phyloP scores from a whole-genome alignment of 306 rosid species.

The Dryas drummondii region DNA sequence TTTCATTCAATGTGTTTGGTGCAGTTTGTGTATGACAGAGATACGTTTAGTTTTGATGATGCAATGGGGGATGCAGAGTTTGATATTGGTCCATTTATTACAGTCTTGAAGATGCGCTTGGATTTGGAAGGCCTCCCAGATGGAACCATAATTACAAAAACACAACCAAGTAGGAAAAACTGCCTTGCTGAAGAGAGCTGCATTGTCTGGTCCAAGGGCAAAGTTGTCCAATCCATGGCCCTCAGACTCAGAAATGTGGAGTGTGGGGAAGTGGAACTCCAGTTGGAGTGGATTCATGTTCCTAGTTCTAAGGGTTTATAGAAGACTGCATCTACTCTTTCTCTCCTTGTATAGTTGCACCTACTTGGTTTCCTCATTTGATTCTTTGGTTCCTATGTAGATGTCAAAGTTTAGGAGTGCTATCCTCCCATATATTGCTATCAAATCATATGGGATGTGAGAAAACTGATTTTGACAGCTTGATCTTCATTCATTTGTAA shows the following conservation, averaged over 20 bases:
- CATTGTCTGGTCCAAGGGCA: constrained; percentile 52
- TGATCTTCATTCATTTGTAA: no score
- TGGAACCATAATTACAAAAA: constrained; percentile 48
- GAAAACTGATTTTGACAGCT: neutral
- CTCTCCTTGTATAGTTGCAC: no score
- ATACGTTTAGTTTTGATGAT: constrained; percentile 65
- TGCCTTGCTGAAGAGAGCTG: constrained; percentile 75
- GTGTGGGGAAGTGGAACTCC: constrained; percentile 69
- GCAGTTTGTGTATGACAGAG: constrained; percentile 63
- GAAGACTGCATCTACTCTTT: neutral
- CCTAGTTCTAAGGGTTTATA: constrained; percentile 41
- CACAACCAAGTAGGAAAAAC: constrained; percentile 49
- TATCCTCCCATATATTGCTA: neutral
- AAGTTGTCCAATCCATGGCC: constrained; percentile 56
- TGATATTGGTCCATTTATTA: constrained; percentile 46
- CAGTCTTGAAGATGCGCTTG: constrained; percentile 43
- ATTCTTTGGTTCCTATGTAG: neutral
- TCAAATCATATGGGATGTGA: neutral
- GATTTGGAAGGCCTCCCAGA: constrained; percentile 33
- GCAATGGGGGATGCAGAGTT: constrained; percentile 87
- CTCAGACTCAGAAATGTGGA: constrained; percentile 81
- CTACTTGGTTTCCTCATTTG: neutral
- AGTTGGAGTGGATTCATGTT: constrained; percentile 62
- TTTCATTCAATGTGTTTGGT: no score
- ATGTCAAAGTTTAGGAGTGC: neutral